These are phyloP conservation scores for Fragilaria radians DNA, from an alignment of 108 stramenopile genomes.

Conservation along the genomic window DNA sequence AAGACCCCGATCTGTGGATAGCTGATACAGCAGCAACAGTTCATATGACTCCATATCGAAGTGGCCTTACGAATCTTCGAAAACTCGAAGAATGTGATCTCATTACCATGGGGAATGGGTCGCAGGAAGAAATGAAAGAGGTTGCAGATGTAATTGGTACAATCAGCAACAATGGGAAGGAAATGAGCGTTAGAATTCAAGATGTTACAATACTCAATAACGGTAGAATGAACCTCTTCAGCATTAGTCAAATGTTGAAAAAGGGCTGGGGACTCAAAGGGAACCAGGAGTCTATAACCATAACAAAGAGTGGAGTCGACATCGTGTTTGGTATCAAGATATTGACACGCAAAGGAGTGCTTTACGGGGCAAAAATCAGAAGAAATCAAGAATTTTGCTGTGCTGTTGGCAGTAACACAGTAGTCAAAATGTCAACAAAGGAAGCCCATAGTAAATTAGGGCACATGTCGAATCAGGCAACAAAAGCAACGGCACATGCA, in stretches of 20 bases:
- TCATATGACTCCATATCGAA: neutral
- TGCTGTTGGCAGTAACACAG: too few species aligned
- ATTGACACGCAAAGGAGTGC: constrained; percentile 8
- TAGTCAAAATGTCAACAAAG: too few species aligned
- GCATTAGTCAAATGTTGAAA: too few species aligned
- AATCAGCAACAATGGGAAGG: neutral
- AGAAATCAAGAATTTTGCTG: too few species aligned
- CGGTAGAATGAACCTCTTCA: too few species aligned
- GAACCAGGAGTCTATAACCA: constrained; percentile 8
- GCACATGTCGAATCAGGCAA: constrained; percentile 12
- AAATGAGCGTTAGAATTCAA: too few species aligned
- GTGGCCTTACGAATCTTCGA: neutral
- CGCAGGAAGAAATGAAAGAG: neutral
- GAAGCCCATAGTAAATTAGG: constrained; percentile 16
- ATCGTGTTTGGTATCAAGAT: constrained; percentile 31
- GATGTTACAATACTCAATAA: too few species aligned
- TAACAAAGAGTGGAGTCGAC: constrained; percentile 12
- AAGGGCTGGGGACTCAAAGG: too few species aligned
- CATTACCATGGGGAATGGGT: constrained; percentile 6
- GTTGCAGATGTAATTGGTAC: constrained; percentile 4
- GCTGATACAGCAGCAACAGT: constrained; percentile 1
- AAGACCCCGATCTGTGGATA: neutral
- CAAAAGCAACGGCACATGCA: constrained; percentile 8
- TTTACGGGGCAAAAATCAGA: constrained; percentile 17
- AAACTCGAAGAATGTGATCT: neutral